Percentiles rank a stretch among this genome's conserved stretches.
Conservation (phyloP, 1,284 basidiomycete species). For the Stygiomarasmius scandens region DNA sequence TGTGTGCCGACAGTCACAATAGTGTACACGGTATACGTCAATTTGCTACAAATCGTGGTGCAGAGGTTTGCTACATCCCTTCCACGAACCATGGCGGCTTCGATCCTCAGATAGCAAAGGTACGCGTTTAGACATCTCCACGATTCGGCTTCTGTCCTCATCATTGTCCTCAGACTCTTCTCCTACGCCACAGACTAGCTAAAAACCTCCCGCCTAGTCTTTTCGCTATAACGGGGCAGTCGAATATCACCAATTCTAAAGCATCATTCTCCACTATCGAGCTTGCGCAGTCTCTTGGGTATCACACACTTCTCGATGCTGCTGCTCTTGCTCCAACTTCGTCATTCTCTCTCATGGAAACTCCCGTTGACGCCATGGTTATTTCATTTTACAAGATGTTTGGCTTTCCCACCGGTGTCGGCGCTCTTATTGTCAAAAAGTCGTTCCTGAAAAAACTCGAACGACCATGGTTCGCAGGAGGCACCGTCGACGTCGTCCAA, state of each 20-base stretch:
- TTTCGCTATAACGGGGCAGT: slow-evolving; percentile 78
- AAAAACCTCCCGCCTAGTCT: slow-evolving; percentile 51
- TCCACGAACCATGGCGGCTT: slow-evolving; percentile 66
- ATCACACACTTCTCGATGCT: slow-evolving; percentile 74
- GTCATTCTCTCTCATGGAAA: slow-evolving; percentile 62
- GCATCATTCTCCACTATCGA: slow-evolving; percentile 55
- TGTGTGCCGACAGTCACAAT: slow-evolving; percentile 79
- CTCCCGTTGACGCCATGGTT: slow-evolving; percentile 77
- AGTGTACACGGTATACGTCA: slow-evolving; percentile 83
- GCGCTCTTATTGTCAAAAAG: slow-evolving; percentile 76
- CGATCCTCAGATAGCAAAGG: slow-evolving; percentile 59
- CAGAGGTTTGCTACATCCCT: slow-evolving; percentile 65
- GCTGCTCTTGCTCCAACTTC: slow-evolving; percentile 79
- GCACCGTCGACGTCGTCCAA: slow-evolving; percentile 80
- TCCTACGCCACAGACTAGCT: slow-evolving; percentile 44
- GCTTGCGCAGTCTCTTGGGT: slow-evolving; percentile 69
- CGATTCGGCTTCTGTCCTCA: slow-evolving; percentile 6
- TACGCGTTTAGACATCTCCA: slow-evolving; percentile 33
- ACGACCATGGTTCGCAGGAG: slow-evolving; percentile 84
- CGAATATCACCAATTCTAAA: slow-evolving; percentile 77
- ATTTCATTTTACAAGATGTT: slow-evolving; percentile 90
- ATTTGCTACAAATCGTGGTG: slow-evolving; percentile 59
- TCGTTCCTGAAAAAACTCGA: slow-evolving; percentile 60
- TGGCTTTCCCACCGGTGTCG: slow-evolving; percentile 84
- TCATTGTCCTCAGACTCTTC: slow-evolving; percentile 38